Base-by-base conservation (phyloP, 441 rosid species). In the Pelargonium fulgidum region DNA sequence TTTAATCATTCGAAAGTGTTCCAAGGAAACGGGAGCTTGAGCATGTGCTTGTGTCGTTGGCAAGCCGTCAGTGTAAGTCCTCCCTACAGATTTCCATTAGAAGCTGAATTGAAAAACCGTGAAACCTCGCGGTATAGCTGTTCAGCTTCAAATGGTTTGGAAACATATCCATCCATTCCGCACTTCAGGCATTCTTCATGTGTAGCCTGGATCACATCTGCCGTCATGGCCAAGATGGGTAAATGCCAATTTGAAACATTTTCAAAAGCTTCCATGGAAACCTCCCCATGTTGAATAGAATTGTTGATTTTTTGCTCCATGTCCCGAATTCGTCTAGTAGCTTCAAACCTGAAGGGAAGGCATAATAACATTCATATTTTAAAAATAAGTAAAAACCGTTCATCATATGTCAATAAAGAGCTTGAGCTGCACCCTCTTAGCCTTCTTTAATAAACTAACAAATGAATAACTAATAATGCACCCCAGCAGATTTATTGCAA, bases 171-270 rank as follows among this genome's bases (percentile, higher is more conserved):
- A 82, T 93, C 93, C 96, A 93, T 93, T 71, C 97, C 98, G 71
- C 95, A 89, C 75, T 80, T 82, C 71, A 81, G 14, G 76, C 95
- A 91, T 70, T 84, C 79, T 72, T 91, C 96, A 33, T 83, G 82
- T 59, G 93, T 87, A 66, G 87, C 93, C 72, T 88, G 96, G 75
- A 81, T 89, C 66, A 91, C 96, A 69, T 93, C 98, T 69, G 98
- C 98, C 24, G 97, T 91, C 96, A 93, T 91, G 33, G 96, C 96
- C 81, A 93, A 77, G 78, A 93, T 88, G 0, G 96, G 97, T 45
- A 85, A 73, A 64, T 80, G 93, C 96, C 96, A 89, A 59, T 70
- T 64, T 61, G 72, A 68, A 61, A 75, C 79, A 61, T 84, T 83
- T 58, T 80, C 74, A 52, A 73, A 75, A 68, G 76, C 69, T 71